Percentiles rank a stretch among this genome's conserved stretches.
Evolutionary conservation across 495 filamentous ascomycete species (phyloP).

Genomic region (Rhypophila decipiens): DNA sequence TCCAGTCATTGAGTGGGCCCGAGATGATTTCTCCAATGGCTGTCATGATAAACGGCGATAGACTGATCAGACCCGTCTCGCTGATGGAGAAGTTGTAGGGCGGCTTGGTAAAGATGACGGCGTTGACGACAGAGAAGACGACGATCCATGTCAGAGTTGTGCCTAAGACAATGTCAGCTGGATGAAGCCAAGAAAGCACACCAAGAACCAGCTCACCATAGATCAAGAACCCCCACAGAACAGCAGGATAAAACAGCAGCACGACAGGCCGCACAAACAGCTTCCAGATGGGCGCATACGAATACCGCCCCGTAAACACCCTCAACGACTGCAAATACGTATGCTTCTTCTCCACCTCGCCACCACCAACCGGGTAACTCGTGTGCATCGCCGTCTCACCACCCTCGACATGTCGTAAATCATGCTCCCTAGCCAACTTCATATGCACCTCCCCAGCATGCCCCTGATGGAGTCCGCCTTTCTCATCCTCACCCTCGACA

Average conservation of each 20-base stretch:
- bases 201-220: slow-evolving; percentile 29
- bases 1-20: slow-evolving; percentile 47
- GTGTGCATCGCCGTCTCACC: slow-evolving; percentile 21
- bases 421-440: slow-evolving; percentile 15
- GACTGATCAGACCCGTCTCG: slow-evolving; percentile 42
- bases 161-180: not conserved
- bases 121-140: slow-evolving; percentile 49
- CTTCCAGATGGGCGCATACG: slow-evolving; percentile 41
- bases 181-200: not conserved
- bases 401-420: slow-evolving; percentile 5
- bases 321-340: slow-evolving; percentile 26
- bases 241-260: slow-evolving; percentile 48
- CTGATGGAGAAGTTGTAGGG: slow-evolving; percentile 50
- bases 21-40: slow-evolving; percentile 43
- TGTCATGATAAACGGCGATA: slow-evolving; percentile 44
- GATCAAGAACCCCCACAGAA: slow-evolving; percentile 48
- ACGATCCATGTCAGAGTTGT: slow-evolving; percentile 48
- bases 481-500: not conserved
- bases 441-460: slow-evolving; percentile 7
- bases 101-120: slow-evolving; percentile 40
- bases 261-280: slow-evolving; percentile 44
- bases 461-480: no score
- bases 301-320: slow-evolving; percentile 33
- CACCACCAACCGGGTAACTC: not conserved
- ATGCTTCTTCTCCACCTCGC: slow-evolving; percentile 21